These are phyloP conservation scores for Euptelea pleiosperma DNA, from an alignment of 164 flowering plant species.

Conservation along the genomic window DNA sequence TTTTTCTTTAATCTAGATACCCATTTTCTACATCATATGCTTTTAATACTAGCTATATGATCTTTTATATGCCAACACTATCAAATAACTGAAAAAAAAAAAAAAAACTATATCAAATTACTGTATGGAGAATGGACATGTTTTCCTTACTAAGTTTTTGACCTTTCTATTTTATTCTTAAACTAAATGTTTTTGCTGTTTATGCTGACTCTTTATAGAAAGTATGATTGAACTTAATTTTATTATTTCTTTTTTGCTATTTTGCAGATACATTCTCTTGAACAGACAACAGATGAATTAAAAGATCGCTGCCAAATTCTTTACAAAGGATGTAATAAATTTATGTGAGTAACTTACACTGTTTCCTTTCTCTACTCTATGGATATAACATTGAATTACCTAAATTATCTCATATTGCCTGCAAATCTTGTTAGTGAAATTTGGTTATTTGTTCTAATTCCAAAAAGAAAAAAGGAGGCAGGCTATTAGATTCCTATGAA, in stretches of 20 bases:
- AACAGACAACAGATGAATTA: slow-evolving; percentile 63
- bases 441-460: too few species aligned
- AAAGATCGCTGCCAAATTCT: slow-evolving; percentile 81
- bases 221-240: not conserved
- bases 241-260: slow-evolving; percentile 3
- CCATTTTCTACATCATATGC: too few species aligned
- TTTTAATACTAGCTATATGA: too few species aligned
- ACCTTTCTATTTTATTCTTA: too few species aligned
- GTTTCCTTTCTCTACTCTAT: not conserved
- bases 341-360: slow-evolving; percentile 46
- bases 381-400: not conserved
- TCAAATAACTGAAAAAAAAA: too few species aligned
- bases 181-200: not conserved
- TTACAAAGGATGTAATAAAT: slow-evolving; percentile 65
- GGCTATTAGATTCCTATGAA: too few species aligned
- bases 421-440: not conserved
- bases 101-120: too few species aligned
- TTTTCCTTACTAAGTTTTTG: too few species aligned
- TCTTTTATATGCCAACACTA: too few species aligned
- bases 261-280: slow-evolving; percentile 58
- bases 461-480: too few species aligned
- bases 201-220: not conserved
- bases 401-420: not conserved
- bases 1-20: too few species aligned
- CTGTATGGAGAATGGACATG: too few species aligned